Percentiles rank a stretch among this genome's conserved stretches.
Conservation (phyloP, 768 basidiomycete genomes). For the Boletales sp. region DNA sequence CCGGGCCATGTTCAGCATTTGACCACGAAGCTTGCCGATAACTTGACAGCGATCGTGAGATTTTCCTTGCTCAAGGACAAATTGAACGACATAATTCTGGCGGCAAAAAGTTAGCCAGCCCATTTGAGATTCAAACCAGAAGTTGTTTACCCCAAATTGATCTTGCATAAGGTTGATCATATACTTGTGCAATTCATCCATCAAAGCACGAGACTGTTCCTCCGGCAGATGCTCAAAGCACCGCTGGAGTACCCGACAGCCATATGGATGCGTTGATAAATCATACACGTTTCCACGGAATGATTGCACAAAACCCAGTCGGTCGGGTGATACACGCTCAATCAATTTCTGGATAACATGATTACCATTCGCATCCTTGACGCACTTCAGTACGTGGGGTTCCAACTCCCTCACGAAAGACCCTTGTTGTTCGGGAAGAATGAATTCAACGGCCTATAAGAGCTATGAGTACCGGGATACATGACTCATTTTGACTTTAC, state of each 20-base stretch:
- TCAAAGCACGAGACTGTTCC: slow-evolving; percentile 60
- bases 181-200: slow-evolving; percentile 79
- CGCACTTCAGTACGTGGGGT: slow-evolving; percentile 75
- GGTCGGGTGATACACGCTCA: slow-evolving; percentile 72
- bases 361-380: slow-evolving; percentile 90
- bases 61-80: slow-evolving; percentile 79
- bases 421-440: slow-evolving; percentile 75
- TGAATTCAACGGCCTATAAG: slow-evolving; percentile 75
- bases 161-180: slow-evolving; percentile 78
- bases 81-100: slow-evolving; percentile 95
- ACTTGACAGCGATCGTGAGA: slow-evolving; percentile 65
- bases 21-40: slow-evolving; percentile 66
- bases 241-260: slow-evolving; percentile 91
- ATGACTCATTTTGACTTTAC: slow-evolving; percentile 31
- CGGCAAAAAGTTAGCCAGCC: slow-evolving; percentile 5
- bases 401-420: slow-evolving; percentile 76
- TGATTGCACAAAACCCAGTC: slow-evolving; percentile 66
- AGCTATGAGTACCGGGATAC: not conserved
- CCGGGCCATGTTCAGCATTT: slow-evolving; percentile 73
- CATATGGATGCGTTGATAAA: slow-evolving; percentile 85
- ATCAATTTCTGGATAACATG: slow-evolving; percentile 94
- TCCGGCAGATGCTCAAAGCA: slow-evolving; percentile 83
- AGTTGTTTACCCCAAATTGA: slow-evolving; percentile 76
- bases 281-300: slow-evolving; percentile 80
- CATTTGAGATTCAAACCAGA: not conserved